Base-by-base conservation (phyloP, 306 rosid species). In the Crataegus laevigata region DNA sequence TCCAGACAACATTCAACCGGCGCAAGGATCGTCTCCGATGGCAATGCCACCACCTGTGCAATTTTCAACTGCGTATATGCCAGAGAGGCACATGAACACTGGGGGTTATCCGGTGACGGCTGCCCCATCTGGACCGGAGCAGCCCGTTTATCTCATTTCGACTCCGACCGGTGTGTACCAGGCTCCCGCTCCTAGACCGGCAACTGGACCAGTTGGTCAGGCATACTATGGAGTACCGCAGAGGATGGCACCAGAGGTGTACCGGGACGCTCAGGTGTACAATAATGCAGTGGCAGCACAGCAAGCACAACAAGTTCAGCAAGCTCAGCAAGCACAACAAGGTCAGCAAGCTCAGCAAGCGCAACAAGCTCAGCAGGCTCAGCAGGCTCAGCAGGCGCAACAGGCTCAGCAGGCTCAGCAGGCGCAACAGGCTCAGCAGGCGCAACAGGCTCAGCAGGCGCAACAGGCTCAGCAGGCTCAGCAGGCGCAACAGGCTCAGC, bases 151-250 rank as follows among this genome's bases (percentile, higher is more conserved):
- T 83, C 71, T 88, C 69, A 75, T 93, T 63, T 84, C 79, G 26
- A 88, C 94, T 1, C 86, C 87, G 2, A 68, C 82, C 0, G 97
- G 93, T 8, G 57, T 89, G 2, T 88, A 77, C 58, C 98, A 93
- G 67, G 91, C 96, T 13, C 24, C 62, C 19, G 42, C 76, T 11
- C 69, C 88, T 14, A 82, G 88, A 63, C 89, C 87, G 11, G 72
- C 81, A 24, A 79, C 81, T 1, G 87, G 90, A 62, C 90, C 90
- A 0, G 77, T 82, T 0, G 88, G 91, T 54, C 96, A 85, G 67
- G 72, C 84, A 0, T 89, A 79, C 77, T 89, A 89, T 55, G 89
- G 89, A 66, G 82, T 87, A 24, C 77, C 58, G 10, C 89, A 82
- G 67, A 79, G 88, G 47, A 74, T 85, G 83, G 78, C 74, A 9